Percentiles rank a stretch among this genome's conserved stretches.
These are phyloP conservation scores for Crithidia brevicula DNA, from an alignment of 208 protist genomes.

Conservation along the genomic window DNA sequence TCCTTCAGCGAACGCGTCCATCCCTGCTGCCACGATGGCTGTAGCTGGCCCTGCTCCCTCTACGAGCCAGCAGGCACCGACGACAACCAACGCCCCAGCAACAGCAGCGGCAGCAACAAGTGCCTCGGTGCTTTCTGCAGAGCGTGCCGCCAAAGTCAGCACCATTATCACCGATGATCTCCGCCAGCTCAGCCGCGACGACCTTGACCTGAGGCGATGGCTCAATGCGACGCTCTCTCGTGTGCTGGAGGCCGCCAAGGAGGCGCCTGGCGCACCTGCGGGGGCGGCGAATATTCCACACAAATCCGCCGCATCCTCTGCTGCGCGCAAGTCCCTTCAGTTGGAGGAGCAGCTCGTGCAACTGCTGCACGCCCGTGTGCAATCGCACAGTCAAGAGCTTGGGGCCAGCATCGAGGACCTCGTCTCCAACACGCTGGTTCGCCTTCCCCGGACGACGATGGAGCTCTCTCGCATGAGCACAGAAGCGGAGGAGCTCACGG, in stretches of 20 bases:
- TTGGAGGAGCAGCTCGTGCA: conserved; percentile 48
- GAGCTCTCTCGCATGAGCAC: conserved; percentile 71
- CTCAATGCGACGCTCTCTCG: conserved; percentile 49
- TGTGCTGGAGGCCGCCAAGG: conserved; percentile 24
- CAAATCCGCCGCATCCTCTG: neutral
- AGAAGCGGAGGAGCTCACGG: conserved; percentile 56
- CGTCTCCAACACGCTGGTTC: conserved; percentile 66
- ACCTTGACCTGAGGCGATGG: conserved; percentile 61
- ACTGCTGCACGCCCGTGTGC: conserved; percentile 49
- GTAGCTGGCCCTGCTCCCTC: too few relatives aligned
- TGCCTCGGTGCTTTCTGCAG: conserved; percentile 11
- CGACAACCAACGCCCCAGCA: neutral
- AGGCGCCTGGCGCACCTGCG: neutral
- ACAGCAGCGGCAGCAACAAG: neutral
- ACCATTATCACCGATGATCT: conserved; percentile 31
- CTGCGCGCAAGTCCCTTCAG: conserved; percentile 10
- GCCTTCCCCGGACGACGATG: conserved; percentile 68
- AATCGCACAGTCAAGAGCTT: conserved; percentile 62
- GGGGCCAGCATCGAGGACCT: conserved; percentile 57
- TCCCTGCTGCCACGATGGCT: too few relatives aligned
- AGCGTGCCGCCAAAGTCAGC: conserved; percentile 23
- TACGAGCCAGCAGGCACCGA: neutral
- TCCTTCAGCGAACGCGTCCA: too few relatives aligned
- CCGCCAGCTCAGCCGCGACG: conserved; percentile 32
- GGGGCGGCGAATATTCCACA: neutral